Base-by-base conservation (phyloP, 768 basidiomycete species). In the Sarcodon aspratus region DNA sequence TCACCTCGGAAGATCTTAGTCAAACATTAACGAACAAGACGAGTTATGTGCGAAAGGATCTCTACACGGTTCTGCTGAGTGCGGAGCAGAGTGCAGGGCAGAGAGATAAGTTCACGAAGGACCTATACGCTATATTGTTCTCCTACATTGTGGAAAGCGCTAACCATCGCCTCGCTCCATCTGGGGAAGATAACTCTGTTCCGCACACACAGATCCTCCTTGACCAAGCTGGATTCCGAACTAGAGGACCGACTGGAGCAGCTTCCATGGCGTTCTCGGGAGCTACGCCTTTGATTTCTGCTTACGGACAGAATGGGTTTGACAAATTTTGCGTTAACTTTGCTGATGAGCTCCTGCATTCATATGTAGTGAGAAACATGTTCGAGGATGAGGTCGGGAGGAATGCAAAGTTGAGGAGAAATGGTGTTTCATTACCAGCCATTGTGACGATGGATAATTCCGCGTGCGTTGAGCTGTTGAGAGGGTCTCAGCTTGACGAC, bases 321-420 rank as follows among this genome's bases (percentile, higher is more conserved):
- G 82, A 90, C 57, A 89, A 93, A 57, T 92, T 94, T 58, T 79
- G 74, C 57, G 79, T 86, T 70, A 94, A 95, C 66, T 93, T 92
- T 58, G 65, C 79, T 1, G 85, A 92, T 61, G 92, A 95, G 60
- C 56, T 91, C 44, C 55, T 92, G 0, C 87, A 94, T 46, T 88
- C 87, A 3, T 91, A 85, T 57, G 66, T 88, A 44, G 61, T 80
- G 9, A 79, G 82, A 13, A 73, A 82, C 47, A 75, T 71, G 0
- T 92, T 93, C 53, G 85, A 88, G 55, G 81, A 92, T 53, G 58
- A 60, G 0, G 69, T 82, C 5, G 84, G 84, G 1, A 79, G 76
- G 55, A 88, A 82, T 56, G 68, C 73, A 1, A 70, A 74, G 46
- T 67, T 86, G 31, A 62, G 69, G 3, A 68, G 72, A 7, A 89